Base-by-base conservation (phyloP, 208 protist genomes). In the Trypanosoma platydactyli region DNA sequence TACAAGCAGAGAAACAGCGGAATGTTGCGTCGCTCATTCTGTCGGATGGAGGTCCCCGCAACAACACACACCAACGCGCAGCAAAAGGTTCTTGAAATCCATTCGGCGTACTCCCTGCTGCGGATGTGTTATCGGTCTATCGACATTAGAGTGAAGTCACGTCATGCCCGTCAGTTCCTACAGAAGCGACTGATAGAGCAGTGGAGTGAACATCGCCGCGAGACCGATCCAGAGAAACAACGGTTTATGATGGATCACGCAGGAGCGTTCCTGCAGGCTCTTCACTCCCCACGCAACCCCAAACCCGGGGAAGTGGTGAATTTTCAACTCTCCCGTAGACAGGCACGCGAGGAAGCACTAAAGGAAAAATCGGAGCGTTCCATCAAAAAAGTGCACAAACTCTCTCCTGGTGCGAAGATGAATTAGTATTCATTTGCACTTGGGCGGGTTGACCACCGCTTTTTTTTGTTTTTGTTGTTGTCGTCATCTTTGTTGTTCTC, bases 71-170 rank as follows among this genome's bases (percentile, higher is more conserved):
- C 86, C 65, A 91, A 94, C 71, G 73, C 81, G n/a, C 86, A 92
- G 68, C 85, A 92, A 68, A 68, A 85, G 45, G 83, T 94, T 18
- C 73, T 96, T 11, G 76, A 93, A 22, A 94, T 96, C 67, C 69
- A 66, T 46, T 94, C 90, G 2, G 78, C 90, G 12, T 74, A 84
- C 46, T 84, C 83, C 16, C 65, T 96, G 12, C 80, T 96, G n/a
- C 83, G 90, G 20, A 96, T 96, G 90, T 94, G 87, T 76, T 94
- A 94, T 75, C 84, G 87, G n/a, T 91, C 84, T 56, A 94, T 96
- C 53, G 90, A 96, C 77, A 94, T 96, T 45, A 74, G 64, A 22
- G 87, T 96, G 35, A 91, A 94, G 63, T 94, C 87, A 16, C 79
- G 90, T 62, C 87, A 94, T 72, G 90, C 86, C 5, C 84, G 90